Conservation (phyloP, 106 monocot species). For the Acorus calamus region DNA sequence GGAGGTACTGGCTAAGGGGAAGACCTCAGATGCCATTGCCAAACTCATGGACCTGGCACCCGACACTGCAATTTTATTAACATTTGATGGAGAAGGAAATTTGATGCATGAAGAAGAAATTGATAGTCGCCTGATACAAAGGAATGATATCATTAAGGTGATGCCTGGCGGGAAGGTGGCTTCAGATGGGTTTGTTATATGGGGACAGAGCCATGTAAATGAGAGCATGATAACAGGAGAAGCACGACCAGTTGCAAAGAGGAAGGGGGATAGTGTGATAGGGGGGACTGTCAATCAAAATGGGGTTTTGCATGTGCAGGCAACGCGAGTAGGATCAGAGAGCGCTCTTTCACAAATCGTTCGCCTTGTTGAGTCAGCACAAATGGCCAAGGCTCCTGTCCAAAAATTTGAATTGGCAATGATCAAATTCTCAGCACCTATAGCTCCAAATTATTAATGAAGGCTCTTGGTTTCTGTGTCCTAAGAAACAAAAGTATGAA, state of each 20-base stretch:
- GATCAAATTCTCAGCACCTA: no score
- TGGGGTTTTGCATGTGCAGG: constrained; percentile 76
- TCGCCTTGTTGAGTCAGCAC: constrained; percentile 81
- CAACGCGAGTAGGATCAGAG: constrained; percentile 72
- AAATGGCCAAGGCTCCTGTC: constrained; percentile 89
- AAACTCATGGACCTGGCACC: constrained; percentile 88
- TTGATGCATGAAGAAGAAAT: constrained; percentile 57
- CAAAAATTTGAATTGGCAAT: constrained; percentile 7
- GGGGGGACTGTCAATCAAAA: constrained; percentile 88
- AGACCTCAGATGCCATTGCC: constrained; percentile 78
- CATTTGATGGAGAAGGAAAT: constrained; percentile 48
- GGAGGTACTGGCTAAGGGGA: constrained; percentile 81
- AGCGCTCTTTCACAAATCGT: constrained; percentile 78
- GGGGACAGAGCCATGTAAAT: constrained; percentile 91
- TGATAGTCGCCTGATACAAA: constrained; percentile 68
- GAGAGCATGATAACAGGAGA: constrained; percentile 98
- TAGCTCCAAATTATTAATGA: no score
- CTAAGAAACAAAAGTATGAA: no score
- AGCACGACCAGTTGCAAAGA: constrained; percentile 70
- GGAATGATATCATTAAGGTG: constrained; percentile 80
- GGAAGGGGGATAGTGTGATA: constrained; percentile 62
- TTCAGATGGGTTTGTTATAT: constrained; percentile 72
- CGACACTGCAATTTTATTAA: constrained; percentile 59
- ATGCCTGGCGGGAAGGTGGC: constrained; percentile 72
- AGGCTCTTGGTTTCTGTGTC: no score